Conservation (phyloP, 2,329 filamentous ascomycete species). For the Botrytis medusae region DNA sequence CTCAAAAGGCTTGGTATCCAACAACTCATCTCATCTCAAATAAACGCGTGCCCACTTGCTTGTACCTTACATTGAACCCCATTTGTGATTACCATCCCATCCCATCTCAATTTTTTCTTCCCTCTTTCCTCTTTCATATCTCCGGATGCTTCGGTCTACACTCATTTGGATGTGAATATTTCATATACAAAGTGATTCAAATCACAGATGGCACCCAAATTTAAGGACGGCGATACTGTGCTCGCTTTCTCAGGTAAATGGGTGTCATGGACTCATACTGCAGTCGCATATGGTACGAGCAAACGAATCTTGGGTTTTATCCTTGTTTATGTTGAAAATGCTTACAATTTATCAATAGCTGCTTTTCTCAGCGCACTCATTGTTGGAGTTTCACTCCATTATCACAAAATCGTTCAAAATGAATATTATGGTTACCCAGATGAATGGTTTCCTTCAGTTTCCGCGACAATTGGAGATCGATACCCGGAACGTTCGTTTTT, state of each 20-base stretch:
- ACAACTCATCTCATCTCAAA: not conserved
- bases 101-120: not conserved
- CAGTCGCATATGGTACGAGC: slow-evolving; percentile 71
- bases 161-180: slow-evolving; percentile 37
- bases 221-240: slow-evolving; percentile 63
- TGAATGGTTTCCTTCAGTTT: slow-evolving; percentile 96
- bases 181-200: slow-evolving; percentile 19
- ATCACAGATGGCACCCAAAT: slow-evolving; percentile 48
- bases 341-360: slow-evolving; percentile 47
- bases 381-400: slow-evolving; percentile 80
- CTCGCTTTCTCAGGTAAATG: slow-evolving; percentile 78
- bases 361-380: slow-evolving; percentile 86
- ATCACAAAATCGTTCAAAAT: slow-evolving; percentile 96
- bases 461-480: slow-evolving; percentile 93
- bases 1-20: not conserved
- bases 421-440: slow-evolving; percentile 92
- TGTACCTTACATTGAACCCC: slow-evolving; percentile 18
- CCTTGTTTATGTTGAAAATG: not conserved
- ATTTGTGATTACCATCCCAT: not conserved
- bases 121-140: slow-evolving; percentile 21
- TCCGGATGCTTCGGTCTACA: slow-evolving; percentile 34
- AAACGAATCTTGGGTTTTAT: not conserved
- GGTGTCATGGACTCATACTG: slow-evolving; percentile 86
- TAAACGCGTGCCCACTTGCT: slow-evolving; percentile 1
- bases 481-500: slow-evolving; percentile 97